Conservation (phyloP, 768 basidiomycete species). For the Trametes punicea region DNA sequence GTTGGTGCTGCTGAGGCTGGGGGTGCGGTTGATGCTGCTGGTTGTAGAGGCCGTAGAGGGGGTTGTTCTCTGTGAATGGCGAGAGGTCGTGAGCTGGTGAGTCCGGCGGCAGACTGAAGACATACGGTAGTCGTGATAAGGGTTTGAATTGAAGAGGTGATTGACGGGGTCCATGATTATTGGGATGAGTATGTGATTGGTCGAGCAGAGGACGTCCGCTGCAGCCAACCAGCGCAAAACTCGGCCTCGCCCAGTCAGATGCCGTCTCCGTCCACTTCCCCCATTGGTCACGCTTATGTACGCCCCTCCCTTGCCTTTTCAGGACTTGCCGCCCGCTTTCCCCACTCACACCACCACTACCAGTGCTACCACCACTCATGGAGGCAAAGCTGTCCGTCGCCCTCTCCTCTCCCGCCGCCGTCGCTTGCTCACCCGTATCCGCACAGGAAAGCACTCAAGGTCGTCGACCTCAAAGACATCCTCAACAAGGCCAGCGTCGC, state of each 20-base stretch:
- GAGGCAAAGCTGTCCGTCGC: constrained; percentile 38
- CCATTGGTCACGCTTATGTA: constrained; percentile 11
- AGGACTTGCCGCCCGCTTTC: background rate
- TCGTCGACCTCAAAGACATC: constrained; percentile 64
- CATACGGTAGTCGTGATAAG: constrained; percentile 44
- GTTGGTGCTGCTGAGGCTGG: constrained; percentile 16
- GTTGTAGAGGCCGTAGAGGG: constrained; percentile 25
- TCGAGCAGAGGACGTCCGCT: constrained; percentile 1
- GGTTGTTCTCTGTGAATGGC: constrained; percentile 18
- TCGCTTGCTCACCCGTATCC: constrained; percentile 2
- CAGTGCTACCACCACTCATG: constrained; percentile 25
- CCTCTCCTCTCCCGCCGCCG: background rate
- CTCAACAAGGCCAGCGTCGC: constrained; percentile 49
- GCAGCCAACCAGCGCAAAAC: constrained; percentile 21
- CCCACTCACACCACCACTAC: constrained; percentile 10
- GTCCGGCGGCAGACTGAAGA: constrained; percentile 12
- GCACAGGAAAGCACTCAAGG: constrained; percentile 60
- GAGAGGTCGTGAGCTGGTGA: background rate
- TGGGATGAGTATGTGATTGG: constrained; percentile 23
- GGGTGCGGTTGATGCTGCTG: constrained; percentile 18
- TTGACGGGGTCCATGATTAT: constrained; percentile 48
- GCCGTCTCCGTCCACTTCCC: constrained; percentile 1
- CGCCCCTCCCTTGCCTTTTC: constrained; percentile 7
- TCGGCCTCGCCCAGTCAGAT: constrained; percentile 19
- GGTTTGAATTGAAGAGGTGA: constrained; percentile 58